Conservation (phyloP, 2,329 filamentous ascomycete genomes). For the Arthrobotrys conoides region DNA sequence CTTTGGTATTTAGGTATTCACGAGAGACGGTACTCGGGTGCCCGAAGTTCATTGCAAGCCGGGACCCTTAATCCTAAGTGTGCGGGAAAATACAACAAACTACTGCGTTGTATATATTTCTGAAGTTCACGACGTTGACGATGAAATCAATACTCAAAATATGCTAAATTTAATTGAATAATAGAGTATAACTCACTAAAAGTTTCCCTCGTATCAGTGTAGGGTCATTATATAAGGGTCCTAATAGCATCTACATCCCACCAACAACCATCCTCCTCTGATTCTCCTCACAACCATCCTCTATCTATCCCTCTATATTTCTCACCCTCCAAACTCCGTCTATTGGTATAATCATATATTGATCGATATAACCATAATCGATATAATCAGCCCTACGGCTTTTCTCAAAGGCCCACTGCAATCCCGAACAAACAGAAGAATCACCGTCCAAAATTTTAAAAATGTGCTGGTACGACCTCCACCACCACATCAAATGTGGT, state of each 20-base stretch:
- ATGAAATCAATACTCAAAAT: neutral
- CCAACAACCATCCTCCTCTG: neutral
- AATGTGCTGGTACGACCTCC: slow-evolving; percentile 41
- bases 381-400: no score
- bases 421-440: no score
- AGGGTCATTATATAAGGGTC: neutral
- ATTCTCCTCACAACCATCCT: neutral
- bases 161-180: no score
- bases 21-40: no score
- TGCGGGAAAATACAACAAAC: slow-evolving; percentile 9
- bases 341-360: neutral
- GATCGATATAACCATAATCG: neutral
- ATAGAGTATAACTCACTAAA: neutral
- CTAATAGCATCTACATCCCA: neutral
- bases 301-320: neutral
- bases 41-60: no score
- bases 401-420: no score
- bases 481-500: neutral
- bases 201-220: neutral
- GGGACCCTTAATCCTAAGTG: no score
- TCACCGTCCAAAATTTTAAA: no score
- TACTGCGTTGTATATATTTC: neutral
- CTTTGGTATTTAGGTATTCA: no score
- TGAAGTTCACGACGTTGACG: neutral
- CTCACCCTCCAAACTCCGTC: neutral